These are phyloP conservation scores for Pestalotiopsis sp. DNA, from an alignment of 2,329 filamentous ascomycete species.

Conservation along the genomic window DNA sequence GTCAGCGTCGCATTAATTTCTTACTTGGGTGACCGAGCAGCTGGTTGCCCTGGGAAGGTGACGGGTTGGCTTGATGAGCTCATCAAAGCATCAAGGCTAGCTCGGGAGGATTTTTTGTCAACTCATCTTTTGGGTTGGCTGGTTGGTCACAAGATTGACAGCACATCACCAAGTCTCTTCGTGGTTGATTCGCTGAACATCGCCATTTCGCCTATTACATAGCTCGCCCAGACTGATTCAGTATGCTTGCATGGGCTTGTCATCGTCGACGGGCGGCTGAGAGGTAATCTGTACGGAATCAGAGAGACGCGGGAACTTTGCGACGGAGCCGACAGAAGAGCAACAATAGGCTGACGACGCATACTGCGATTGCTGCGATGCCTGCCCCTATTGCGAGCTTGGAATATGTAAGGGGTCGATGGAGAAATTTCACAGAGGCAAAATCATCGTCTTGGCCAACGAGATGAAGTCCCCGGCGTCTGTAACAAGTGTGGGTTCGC, in stretches of 20 bases:
- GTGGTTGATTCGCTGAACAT: not conserved
- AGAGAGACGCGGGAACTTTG: not conserved
- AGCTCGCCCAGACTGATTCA: not conserved
- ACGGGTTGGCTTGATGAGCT: not conserved
- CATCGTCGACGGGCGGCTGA: not conserved
- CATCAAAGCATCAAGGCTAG: not conserved
- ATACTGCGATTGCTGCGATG: not conserved
- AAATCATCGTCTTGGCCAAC: not conserved
- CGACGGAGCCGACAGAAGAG: not conserved
- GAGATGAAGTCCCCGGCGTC: not conserved
- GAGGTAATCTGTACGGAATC: not conserved
- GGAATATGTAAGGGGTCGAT: not conserved
- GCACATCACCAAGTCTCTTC: not conserved
- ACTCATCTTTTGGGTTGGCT: not conserved
- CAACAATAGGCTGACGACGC: not conserved
- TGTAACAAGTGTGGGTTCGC: not conserved
- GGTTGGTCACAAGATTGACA: not conserved
- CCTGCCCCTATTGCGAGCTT: not conserved
- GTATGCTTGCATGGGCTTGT: not conserved
- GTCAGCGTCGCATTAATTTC: slow-evolving; percentile 6
- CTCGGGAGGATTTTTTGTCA: not conserved
- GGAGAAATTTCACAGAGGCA: not conserved
- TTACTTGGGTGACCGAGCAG: not conserved
- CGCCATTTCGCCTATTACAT: slow-evolving; percentile 3
- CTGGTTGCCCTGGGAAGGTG: not conserved